Evolutionary conservation across 306 rosid species (phyloP), one percentile per base, ranked within the genome.

Genomic region (Pterocarpus macrocarpus): DNA sequence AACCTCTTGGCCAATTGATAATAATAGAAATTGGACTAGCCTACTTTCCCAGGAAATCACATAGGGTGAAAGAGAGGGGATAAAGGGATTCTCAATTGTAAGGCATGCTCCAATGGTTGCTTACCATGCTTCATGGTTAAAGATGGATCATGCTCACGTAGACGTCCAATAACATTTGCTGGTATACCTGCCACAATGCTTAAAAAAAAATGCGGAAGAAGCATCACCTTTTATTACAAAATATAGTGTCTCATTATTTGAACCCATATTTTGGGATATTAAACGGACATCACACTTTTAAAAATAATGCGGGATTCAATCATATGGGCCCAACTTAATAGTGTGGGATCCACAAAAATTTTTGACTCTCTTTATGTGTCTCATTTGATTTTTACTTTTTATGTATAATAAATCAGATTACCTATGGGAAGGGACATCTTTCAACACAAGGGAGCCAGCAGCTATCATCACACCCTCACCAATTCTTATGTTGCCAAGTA

Each of bases 81-180:
- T 5, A 10, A 53, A 61, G 5, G 53, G 64, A 52, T 55, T 8
- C 34, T 77, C 47, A 52, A 63, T n/a, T 9, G 15, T 28, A 56
- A 43, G 50, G 47, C 72, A 69, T 61, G 9, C 44, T 33, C 64
- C 10, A 43, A 15, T 5, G 4, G 66, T 50, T 33, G 69, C 91
- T 86, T 84, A 92, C 97, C 97, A 53, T 89, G 97, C 66, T 92
- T 91, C 95, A 92, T 92, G 74, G 91, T 92, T 83, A 92, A 82
- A 38, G 95, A 92, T 36, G 94, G 97, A 73, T 86, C 86, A 77
- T 69, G 83, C 73, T 90, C 92, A 4, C 64, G 83, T 44, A 88
- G 86, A 84, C 73, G 76, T 82, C 95, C 94, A 62, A 92, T 88
- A 86, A 86, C 89, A 61, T 86, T 86, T 81, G 95, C 92, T 30